A percentile compares a stretch with the other conserved stretches of the same genome.
phyloP scores from a whole-genome alignment of 2,329 filamentous ascomycete species.

The Aureobasidium sp. region DNA sequence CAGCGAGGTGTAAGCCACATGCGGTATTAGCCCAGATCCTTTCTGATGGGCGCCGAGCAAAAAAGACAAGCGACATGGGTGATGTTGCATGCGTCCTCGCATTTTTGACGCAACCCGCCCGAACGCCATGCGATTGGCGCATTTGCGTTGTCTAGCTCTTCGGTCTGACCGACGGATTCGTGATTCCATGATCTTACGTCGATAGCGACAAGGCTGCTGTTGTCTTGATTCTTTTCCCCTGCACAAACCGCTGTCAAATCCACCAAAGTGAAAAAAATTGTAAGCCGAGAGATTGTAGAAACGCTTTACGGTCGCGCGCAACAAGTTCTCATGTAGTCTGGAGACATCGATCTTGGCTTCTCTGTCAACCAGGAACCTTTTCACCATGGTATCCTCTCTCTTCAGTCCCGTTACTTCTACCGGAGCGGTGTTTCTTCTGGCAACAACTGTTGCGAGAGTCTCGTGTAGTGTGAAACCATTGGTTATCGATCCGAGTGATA shows the following conservation, averaged over 20 bases:
- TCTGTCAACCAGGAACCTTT: background rate
- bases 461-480: conserved; percentile 15
- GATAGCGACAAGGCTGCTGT: background rate
- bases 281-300: background rate
- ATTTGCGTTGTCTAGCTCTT: conserved; percentile 1
- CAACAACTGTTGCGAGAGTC: background rate
- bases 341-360: background rate
- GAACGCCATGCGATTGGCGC: background rate
- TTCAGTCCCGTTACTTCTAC: background rate
- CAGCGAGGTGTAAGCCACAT: background rate
- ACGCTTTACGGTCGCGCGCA: background rate
- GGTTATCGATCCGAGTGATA: conserved; percentile 21
- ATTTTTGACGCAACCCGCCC: background rate
- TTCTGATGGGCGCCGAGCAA: background rate
- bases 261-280: background rate
- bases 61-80: conserved; percentile 1
- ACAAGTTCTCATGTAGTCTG: conserved; percentile 3
- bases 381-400: background rate
- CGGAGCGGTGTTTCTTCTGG: background rate
- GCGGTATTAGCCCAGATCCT: background rate
- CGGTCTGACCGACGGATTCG: background rate
- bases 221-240: background rate
- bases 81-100: background rate
- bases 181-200: background rate
- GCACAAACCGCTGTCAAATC: background rate